A percentile compares a stretch with the other conserved stretches of the same genome.
Evolutionary conservation across 2,329 filamentous ascomycete species (phyloP).

Genomic region (Neofusicoccum umdonicola): DNA sequence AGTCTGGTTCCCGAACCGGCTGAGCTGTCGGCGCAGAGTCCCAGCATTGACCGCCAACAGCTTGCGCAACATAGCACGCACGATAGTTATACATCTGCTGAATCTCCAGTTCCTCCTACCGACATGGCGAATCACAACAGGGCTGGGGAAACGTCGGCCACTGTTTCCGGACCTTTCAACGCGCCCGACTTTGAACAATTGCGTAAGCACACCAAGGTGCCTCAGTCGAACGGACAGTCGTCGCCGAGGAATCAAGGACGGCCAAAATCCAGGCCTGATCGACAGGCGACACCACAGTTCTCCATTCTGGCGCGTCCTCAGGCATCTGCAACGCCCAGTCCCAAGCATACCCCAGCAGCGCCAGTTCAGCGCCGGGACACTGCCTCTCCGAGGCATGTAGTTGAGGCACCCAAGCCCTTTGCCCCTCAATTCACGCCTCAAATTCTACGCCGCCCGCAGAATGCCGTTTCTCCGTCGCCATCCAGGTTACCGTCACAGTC

Average conservation of each 20-base stretch:
- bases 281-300: constrained; percentile 15
- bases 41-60: constrained; percentile 19
- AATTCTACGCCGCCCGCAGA: constrained; percentile 34
- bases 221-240: neutral
- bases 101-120: neutral
- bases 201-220: constrained; percentile 26
- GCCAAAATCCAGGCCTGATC: constrained; percentile 1
- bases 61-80: neutral
- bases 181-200: constrained; percentile 41
- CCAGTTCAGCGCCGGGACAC: constrained; percentile 29
- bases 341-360: constrained; percentile 25
- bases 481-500: neutral
- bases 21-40: constrained; percentile 47
- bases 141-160: constrained; percentile 29
- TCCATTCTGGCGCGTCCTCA: constrained; percentile 14
- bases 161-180: constrained; percentile 42
- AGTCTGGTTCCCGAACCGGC: constrained; percentile 32
- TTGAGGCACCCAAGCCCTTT: constrained; percentile 16
- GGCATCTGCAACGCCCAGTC: constrained; percentile 9
- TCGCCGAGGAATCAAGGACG: constrained; percentile 1
- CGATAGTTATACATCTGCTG: neutral
- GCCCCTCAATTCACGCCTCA: constrained; percentile 35
- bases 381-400: constrained; percentile 22
- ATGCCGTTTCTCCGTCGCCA: constrained; percentile 15
- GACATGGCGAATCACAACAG: constrained; percentile 16